Evolutionary conservation across 1,284 basidiomycete genomes (phyloP), one percentile per base, ranked within the genome.

Genomic region (Prillingera fragicola): DNA sequence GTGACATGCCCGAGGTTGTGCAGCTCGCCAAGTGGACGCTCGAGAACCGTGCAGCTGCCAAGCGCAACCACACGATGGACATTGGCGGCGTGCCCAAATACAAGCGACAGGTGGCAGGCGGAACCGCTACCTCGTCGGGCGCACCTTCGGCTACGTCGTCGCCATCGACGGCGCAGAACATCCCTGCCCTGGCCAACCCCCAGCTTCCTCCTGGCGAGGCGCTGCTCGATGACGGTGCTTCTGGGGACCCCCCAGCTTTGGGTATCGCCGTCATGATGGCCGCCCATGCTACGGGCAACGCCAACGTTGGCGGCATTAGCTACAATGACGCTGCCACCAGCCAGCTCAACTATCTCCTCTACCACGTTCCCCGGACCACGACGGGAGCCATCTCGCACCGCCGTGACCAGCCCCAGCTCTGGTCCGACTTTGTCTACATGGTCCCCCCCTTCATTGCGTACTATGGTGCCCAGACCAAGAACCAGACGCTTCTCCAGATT

Each of bases 361-460:
- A 77, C 25, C 69, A 72, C 0, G 86, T 84, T 1, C 85, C 88
- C 4, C 55, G 62, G 62, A 81, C 84, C 3, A 54, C 58, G 2
- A 79, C 85, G 51, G 88, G 88, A 2, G 88, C 88, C 0, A 81
- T 92, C 25, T 89, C 85, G 3, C 89, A 92, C 52, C 60, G 67
- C 22, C 52, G 49, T 13, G 53, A 62, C 34, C 54, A 64, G 37
- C 44, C 49, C 15, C 64, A 80, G 48, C 55, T 67, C 15, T 72
- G 79, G 80, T 73, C 78, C 18, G 80, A 82, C 59, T 74, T 67
- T 50, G 69, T 80, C 1, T 81, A 77, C 60, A 82, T 82, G 80
- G 79, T 76, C 5, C 78, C 91, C 0, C 91, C 91, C 0, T 95
- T 92, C 70, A 70, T 96, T 8, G 88, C 91, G 0, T 90, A 85